phyloP scores from a whole-genome alignment of 768 basidiomycete species.

The Russula griseocarnosa region DNA sequence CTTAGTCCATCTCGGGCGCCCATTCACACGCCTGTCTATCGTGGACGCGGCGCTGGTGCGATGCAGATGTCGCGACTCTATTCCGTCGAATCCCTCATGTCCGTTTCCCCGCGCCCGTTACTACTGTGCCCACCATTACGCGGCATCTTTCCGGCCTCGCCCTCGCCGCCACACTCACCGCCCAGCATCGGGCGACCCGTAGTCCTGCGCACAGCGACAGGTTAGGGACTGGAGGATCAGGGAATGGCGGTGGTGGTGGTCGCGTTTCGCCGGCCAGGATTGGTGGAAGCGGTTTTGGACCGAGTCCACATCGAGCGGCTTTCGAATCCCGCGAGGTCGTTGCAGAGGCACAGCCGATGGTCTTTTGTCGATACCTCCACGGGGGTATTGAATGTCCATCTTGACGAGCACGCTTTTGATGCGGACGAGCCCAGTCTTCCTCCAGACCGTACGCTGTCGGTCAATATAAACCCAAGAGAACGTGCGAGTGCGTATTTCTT shows the following conservation, averaged over 20 bases:
- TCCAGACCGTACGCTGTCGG: constrained; percentile 33
- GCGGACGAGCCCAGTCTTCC: constrained; percentile 83
- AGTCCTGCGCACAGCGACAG: constrained; percentile 32
- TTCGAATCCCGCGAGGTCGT: constrained; percentile 78
- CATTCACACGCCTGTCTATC: constrained; percentile 38
- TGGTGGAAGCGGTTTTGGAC: constrained; percentile 34
- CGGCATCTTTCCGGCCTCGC: constrained; percentile 34
- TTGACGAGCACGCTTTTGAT: constrained; percentile 87
- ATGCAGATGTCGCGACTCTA: constrained; percentile 78
- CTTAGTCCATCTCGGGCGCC: constrained; percentile 56
- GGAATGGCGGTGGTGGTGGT: not conserved
- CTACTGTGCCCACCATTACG: constrained; percentile 37
- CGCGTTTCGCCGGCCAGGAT: constrained; percentile 23
- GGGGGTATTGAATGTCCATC: constrained; percentile 81
- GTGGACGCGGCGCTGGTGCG: constrained; percentile 39
- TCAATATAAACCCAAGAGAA: constrained; percentile 69
- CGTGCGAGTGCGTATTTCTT: constrained; percentile 57
- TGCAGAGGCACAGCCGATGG: constrained; percentile 76
- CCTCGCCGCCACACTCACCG: constrained; percentile 29
- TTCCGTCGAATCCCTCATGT: constrained; percentile 82
- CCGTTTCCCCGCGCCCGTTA: constrained; percentile 46
- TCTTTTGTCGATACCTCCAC: constrained; percentile 85
- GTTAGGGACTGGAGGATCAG: not conserved
- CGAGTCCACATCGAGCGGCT: constrained; percentile 42
- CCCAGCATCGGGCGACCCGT: constrained; percentile 32